A percentile compares a stretch with the other conserved stretches of the same genome.
Conservation (phyloP, 1,139 yeast species). For the Petasospora rhodanensis region DNA sequence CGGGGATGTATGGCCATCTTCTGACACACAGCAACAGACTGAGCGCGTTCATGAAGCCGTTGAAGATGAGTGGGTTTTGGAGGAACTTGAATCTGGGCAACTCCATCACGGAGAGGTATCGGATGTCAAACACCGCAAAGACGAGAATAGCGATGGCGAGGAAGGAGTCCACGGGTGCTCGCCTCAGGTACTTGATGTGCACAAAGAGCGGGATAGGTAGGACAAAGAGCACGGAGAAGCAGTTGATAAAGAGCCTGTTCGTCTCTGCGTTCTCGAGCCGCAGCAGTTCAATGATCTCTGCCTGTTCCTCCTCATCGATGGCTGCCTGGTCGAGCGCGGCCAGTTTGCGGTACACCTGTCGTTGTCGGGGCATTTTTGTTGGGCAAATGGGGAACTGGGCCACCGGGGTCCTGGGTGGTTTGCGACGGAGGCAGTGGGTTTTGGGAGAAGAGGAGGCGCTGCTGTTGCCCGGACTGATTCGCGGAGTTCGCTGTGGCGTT, state of each 20-base stretch:
- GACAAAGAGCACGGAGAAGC: constrained; percentile 12
- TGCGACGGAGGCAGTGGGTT: too few species aligned
- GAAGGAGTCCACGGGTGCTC: constrained; percentile 10
- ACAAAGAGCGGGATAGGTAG: constrained; percentile 19
- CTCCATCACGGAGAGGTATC: too few species aligned
- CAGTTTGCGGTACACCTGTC: constrained; percentile 12
- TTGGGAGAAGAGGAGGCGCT: too few species aligned
- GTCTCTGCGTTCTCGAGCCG: constrained; percentile 10
- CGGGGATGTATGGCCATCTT: constrained; percentile 1
- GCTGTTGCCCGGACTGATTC: too few species aligned
- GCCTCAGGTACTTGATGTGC: constrained; percentile 10
- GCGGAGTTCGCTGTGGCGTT: too few species aligned
- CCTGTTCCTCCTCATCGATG: constrained; percentile 19
- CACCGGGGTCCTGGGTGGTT: too few species aligned
- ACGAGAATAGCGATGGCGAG: constrained; percentile 9
- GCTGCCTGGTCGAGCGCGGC: constrained; percentile 13
- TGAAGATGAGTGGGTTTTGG: constrained; percentile 4
- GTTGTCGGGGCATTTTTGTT: constrained; percentile 18
- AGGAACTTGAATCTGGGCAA: too few species aligned
- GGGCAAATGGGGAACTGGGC: too few species aligned
- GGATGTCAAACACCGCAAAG: constrained; percentile 6
- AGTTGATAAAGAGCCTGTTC: constrained; percentile 13
- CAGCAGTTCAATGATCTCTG: constrained; percentile 16
- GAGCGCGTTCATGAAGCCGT: constrained; percentile 4
- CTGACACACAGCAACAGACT: constrained; percentile 4